Base-by-base conservation (phyloP, 805 yeast genomes). In the Wickerhamiella sergipiensis region DNA sequence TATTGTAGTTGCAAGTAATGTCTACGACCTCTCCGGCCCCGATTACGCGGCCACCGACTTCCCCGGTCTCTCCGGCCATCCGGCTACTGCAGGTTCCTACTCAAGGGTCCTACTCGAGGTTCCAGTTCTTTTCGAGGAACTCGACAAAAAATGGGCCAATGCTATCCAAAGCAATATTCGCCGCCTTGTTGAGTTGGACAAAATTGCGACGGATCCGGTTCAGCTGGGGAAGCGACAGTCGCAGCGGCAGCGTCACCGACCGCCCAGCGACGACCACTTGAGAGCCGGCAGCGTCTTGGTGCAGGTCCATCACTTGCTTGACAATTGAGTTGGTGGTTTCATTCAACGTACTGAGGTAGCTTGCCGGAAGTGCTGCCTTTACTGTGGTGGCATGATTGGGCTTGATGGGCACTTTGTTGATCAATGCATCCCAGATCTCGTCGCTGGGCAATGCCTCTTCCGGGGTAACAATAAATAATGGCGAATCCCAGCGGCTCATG, bases 401-500 rank as follows among this genome's bases (percentile, higher is more conserved):
- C 9, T 69, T 81, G 77, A 50, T 84, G 72, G 49, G 85, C 75
- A 64, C 77, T 21, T 55, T 51, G 42, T 58, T 74, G 47, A 77
- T 73, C 53, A 84, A 63, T 2, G 70, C 62, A 19, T 70, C 70
- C 65, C 70, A 67, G 1, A 92, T 74, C 17, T 79, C 84, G 1
- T 81, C 83, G 19, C 82, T 64, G 0, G 88, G 85, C 23, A 81
- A 61, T 15, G 43, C 18, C 2, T 66, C 67, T 2, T 69, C 70
- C 31, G 81, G 81, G 2, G 80, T 75, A 1, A 89, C 66, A 0
- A 86, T 79, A 61, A 88, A 81, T 54, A 90, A 68, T 6, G 98
- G 98, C 3, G 95, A 79, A 62, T 92, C 98, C 98, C 98, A 92
- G 53, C 96, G 70, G 24, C 82, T 78, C 60, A 78, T 77, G 31